phyloP scores from a whole-genome alignment of 2,329 filamentous ascomycete species.

The Beauveria bassiana region DNA sequence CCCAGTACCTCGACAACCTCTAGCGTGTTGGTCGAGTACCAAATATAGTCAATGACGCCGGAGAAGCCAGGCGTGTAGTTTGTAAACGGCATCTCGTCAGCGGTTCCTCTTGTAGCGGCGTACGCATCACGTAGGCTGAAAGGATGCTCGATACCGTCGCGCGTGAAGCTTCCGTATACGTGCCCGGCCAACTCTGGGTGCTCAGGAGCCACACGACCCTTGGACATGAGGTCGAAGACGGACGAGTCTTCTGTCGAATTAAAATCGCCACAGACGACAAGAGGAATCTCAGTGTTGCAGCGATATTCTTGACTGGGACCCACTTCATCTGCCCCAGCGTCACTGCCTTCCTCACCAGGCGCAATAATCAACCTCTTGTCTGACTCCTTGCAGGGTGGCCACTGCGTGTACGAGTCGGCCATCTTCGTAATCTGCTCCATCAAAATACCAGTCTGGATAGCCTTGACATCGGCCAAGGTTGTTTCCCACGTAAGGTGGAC shows the following conservation, averaged over 20 bases:
- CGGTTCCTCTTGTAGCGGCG: constrained; percentile 69
- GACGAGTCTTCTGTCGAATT: constrained; percentile 84
- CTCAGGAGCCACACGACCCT: constrained; percentile 67
- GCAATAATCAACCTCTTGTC: constrained; percentile 62
- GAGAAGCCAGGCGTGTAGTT: constrained; percentile 95
- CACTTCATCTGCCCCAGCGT: constrained; percentile 13
- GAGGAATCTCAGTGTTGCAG: constrained; percentile 77
- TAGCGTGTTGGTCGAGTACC: constrained; percentile 88
- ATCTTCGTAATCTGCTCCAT: constrained; percentile 87
- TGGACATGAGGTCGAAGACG: constrained; percentile 82
- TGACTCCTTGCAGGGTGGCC: constrained; percentile 57
- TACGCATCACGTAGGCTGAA: constrained; percentile 93
- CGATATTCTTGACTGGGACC: constrained; percentile 81
- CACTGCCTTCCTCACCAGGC: constrained; percentile 33
- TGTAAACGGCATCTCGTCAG: constrained; percentile 81
- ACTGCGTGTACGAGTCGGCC: constrained; percentile 75
- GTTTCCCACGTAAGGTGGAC: constrained; percentile 95
- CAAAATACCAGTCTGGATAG: constrained; percentile 90
- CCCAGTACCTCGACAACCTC: constrained; percentile 79
- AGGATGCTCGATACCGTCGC: constrained; percentile 85
- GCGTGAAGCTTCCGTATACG: constrained; percentile 88
- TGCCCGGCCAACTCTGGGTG: constrained; percentile 74
- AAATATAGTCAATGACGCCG: constrained; percentile 93
- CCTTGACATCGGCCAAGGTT: constrained; percentile 83
- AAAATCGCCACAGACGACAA: constrained; percentile 91